Base-by-base conservation (phyloP, 805 yeast genomes). In the Yueomyces sinensis region DNA sequence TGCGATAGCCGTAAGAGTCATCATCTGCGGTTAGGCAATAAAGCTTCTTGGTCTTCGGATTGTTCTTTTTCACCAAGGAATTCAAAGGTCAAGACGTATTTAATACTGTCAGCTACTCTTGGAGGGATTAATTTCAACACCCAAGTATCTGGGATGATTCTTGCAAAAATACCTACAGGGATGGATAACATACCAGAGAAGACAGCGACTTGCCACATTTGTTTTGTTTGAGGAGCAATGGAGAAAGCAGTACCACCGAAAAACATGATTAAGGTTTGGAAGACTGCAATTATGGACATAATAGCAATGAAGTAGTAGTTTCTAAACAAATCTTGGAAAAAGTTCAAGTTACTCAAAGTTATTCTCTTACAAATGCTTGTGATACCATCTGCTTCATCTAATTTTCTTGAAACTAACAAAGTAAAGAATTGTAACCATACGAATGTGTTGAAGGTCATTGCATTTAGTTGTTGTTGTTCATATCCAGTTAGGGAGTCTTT, bases 401-500 rank as follows among this genome's bases (percentile, higher is more conserved):
- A 63, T 43, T 93, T 82, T 51, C 99, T 74, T 14, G 94, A 77
- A 30, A 84, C 93, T 50, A 89, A 74, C 59, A 91, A 68, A 47
- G 89, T 86, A 72, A 91, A 91, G 54, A 91, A 80, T 62, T 91
- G 99, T 58, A 91, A 65, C 98, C 98, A 91, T 32, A 91, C 97
- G 66, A 91, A 91, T 0, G 97, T 69, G 57, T 91, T 91, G 66
- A 91, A 91, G 1, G 94, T 89, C 72, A 87, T 65, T 3, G 97
- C 84, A 43, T 74, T 70, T 27, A 89, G 59, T 59, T 78, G 77
- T 37, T 68, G 68, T 32, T 62, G 54, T 41, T 75, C 69, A 42
- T 66, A 74, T 34, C 59, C 59, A 16, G 57, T 46, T 15, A 61
- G 31, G 16, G 36, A 30, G 2, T 39, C 39, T 13, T 44, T 40